Evolutionary conservation across 768 basidiomycete genomes (phyloP).

Genomic region (Cystobasidiopsis lactophilus): DNA sequence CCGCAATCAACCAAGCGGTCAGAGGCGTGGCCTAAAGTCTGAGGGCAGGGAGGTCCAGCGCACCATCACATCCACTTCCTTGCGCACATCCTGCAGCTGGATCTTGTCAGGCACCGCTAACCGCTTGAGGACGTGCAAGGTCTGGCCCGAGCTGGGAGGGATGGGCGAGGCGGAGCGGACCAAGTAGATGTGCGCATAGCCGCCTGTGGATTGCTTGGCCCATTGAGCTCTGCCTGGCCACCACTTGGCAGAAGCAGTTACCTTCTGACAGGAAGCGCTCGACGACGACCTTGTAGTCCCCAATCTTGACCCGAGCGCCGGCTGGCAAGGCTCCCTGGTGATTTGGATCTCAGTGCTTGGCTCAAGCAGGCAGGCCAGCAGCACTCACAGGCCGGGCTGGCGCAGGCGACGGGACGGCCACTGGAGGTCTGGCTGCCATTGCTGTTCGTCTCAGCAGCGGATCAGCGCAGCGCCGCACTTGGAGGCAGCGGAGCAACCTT

Average conservation of each 20-base stretch:
- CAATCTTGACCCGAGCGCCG: conserved; percentile 73
- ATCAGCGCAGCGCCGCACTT: too few relatives aligned
- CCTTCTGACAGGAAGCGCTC: conserved; percentile 93
- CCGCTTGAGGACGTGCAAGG: conserved; percentile 87
- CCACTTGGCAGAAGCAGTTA: conserved; percentile 21
- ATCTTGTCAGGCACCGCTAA: conserved; percentile 76
- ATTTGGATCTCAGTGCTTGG: background rate
- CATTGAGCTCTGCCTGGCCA: background rate
- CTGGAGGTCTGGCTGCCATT: too few relatives aligned
- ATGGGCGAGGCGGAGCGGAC: conserved; percentile 68
- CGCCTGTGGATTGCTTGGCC: conserved; percentile 35
- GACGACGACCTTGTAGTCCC: conserved; percentile 69
- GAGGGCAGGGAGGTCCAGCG: conserved; percentile 2
- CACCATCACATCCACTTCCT: conserved; percentile 98
- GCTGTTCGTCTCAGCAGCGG: too few relatives aligned
- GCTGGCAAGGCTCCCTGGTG: conserved; percentile 28
- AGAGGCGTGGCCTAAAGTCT: too few relatives aligned
- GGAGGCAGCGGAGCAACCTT: too few relatives aligned
- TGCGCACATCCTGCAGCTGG: conserved; percentile 80
- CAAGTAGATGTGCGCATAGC: conserved; percentile 94
- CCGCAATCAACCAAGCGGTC: too few relatives aligned
- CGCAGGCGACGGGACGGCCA: background rate
- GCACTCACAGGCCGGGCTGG: too few relatives aligned
- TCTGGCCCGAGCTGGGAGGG: conserved; percentile 42
- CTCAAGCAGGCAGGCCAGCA: too few relatives aligned